Percentiles rank a stretch among this genome's conserved stretches.
These are phyloP conservation scores for Hylodesmum podocarpum DNA, from an alignment of 306 rosid genomes.

Conservation along the genomic window DNA sequence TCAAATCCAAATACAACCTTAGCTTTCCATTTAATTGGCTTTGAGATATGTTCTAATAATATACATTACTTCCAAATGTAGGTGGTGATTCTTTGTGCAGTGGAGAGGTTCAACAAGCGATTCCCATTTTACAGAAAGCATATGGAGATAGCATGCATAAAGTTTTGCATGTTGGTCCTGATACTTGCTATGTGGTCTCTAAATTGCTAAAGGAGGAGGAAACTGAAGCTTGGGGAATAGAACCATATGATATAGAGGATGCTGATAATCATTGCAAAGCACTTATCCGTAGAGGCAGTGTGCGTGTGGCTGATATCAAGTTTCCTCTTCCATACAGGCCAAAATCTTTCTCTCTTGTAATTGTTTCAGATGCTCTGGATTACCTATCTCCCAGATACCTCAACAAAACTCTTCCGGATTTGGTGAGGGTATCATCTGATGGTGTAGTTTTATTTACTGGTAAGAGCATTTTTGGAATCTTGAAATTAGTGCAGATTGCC, in stretches of 20 bases:
- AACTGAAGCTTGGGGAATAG: conserved; percentile 82
- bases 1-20: too few relatives aligned
- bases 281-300: conserved; percentile 57
- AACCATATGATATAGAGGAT: conserved; percentile 75
- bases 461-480: conserved; percentile 30
- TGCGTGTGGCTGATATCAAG: conserved; percentile 71
- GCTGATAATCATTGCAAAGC: conserved; percentile 57
- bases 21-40: conserved; percentile 16
- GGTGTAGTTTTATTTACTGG: conserved; percentile 67
- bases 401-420: conserved; percentile 73
- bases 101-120: conserved; percentile 53
- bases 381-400: conserved; percentile 75
- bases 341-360: conserved; percentile 64
- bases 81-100: conserved; percentile 77
- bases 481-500: neutral
- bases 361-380: conserved; percentile 75
- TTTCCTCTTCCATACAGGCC: conserved; percentile 75
- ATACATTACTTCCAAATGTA: conserved; percentile 29
- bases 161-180: conserved; percentile 74
- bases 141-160: conserved; percentile 70
- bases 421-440: conserved; percentile 62
- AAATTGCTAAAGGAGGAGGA: conserved; percentile 60
- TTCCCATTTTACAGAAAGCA: conserved; percentile 57
- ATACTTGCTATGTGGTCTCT: conserved; percentile 57
- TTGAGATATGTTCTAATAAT: neutral